Evolutionary conservation across 2,329 filamentous ascomycete species (phyloP).

Genomic region (Corniculantispora saksenae): DNA sequence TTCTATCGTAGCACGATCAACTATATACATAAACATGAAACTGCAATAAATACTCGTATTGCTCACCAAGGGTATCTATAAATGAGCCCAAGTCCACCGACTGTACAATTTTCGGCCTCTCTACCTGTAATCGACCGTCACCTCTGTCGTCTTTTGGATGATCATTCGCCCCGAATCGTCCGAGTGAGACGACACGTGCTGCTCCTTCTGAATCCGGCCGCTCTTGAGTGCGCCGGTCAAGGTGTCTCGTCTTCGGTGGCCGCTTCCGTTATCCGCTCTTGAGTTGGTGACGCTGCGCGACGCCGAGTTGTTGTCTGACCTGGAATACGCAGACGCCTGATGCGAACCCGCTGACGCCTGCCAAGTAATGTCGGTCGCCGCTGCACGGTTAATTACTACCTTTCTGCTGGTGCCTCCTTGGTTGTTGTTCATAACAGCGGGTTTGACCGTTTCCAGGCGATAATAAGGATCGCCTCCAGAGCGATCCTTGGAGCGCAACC

Average conservation of each 20-base stretch:
- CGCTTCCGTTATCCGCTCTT: neutral
- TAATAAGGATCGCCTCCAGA: neutral
- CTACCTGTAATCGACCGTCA: neutral
- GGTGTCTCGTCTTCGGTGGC: neutral
- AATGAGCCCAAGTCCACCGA: neutral
- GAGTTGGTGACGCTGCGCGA: neutral
- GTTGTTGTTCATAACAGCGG: neutral
- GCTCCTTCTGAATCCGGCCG: neutral
- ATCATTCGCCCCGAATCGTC: neutral
- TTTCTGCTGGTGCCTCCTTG: neutral
- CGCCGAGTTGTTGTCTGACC: neutral
- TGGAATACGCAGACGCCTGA: neutral
- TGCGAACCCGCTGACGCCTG: neutral
- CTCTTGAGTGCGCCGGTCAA: neutral
- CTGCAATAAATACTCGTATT: neutral
- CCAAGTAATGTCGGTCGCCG: neutral
- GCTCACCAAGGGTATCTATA: neutral
- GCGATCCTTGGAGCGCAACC: neutral
- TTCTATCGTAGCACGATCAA: neutral
- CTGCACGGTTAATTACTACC: neutral
- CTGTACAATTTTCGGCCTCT: neutral
- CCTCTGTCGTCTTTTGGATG: slow-evolving; percentile 1
- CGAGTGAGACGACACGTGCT: neutral
- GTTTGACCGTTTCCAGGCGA: neutral
- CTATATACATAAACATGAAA: neutral